A percentile compares a stretch with the other conserved stretches of the same genome.
These are phyloP conservation scores for Hura crepitans DNA, from an alignment of 441 rosid genomes.

Conservation along the genomic window DNA sequence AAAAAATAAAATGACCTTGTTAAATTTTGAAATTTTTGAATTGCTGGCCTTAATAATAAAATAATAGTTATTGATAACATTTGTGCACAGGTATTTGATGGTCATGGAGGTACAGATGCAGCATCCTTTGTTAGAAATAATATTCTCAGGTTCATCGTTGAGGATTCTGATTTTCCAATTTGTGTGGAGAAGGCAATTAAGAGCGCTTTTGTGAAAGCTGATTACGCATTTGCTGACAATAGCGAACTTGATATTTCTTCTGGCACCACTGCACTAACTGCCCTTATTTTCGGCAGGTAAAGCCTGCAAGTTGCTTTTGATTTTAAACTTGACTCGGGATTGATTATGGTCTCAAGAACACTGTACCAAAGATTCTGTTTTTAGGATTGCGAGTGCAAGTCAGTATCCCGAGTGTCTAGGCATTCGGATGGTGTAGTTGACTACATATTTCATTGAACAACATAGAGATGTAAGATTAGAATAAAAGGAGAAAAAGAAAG, in stretches of 20 bases:
- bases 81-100: slow-evolving; percentile 80
- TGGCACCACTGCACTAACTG: slow-evolving; percentile 79
- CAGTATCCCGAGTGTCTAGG: background rate
- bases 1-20: background rate
- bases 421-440: background rate
- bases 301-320: background rate
- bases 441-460: background rate
- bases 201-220: slow-evolving; percentile 78
- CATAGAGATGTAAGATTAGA: background rate
- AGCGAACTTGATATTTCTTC: slow-evolving; percentile 83
- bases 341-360: background rate
- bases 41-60: slow-evolving; percentile 7
- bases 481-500: background rate
- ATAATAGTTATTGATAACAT: slow-evolving; percentile 25
- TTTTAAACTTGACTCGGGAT: background rate
- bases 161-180: slow-evolving; percentile 70
- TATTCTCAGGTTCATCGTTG: slow-evolving; percentile 64
- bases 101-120: slow-evolving; percentile 94
- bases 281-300: slow-evolving; percentile 66
- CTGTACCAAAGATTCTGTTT: background rate
- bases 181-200: slow-evolving; percentile 68
- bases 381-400: background rate
- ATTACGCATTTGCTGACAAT: slow-evolving; percentile 83
- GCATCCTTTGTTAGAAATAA: slow-evolving; percentile 66
- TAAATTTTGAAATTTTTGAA: background rate